A percentile compares a stretch with the other conserved stretches of the same genome.
Evolutionary conservation across 352 stramenopile species (phyloP).

Genomic region (Stramenopiles sp.): DNA sequence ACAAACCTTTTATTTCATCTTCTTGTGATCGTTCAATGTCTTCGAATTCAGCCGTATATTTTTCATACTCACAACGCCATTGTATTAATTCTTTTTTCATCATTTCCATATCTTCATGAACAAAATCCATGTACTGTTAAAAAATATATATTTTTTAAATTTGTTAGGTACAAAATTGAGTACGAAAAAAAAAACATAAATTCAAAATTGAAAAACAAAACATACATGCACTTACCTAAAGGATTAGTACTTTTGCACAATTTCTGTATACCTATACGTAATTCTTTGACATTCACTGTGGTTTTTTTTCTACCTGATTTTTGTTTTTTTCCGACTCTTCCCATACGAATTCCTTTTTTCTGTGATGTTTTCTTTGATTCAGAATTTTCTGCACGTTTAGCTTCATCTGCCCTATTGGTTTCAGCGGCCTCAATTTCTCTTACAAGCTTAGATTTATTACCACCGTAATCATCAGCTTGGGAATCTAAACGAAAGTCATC

Average conservation of each 20-base stretch:
- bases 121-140: slow-evolving; percentile 34
- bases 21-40: slow-evolving; percentile 28
- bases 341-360: too few species aligned
- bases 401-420: too few species aligned
- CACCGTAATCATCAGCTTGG: too few species aligned
- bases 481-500: too few species aligned
- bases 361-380: too few species aligned
- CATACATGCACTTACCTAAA: slow-evolving; percentile 21
- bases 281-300: slow-evolving; percentile 16
- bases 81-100: slow-evolving; percentile 61
- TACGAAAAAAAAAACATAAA: slow-evolving; percentile 1
- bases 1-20: slow-evolving; percentile 33
- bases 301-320: too few species aligned
- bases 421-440: too few species aligned
- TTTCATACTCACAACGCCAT: slow-evolving; percentile 40
- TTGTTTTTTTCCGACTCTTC: too few species aligned
- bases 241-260: slow-evolving; percentile 55
- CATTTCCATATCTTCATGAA: slow-evolving; percentile 55
- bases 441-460: too few species aligned
- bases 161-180: too few species aligned
- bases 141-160: too few species aligned
- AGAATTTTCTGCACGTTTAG: too few species aligned
- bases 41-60: slow-evolving; percentile 30
- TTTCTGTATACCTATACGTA: slow-evolving; percentile 32
- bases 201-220: not conserved